Base-by-base conservation (phyloP, 768 basidiomycete species). In the Amanita rubescens region DNA sequence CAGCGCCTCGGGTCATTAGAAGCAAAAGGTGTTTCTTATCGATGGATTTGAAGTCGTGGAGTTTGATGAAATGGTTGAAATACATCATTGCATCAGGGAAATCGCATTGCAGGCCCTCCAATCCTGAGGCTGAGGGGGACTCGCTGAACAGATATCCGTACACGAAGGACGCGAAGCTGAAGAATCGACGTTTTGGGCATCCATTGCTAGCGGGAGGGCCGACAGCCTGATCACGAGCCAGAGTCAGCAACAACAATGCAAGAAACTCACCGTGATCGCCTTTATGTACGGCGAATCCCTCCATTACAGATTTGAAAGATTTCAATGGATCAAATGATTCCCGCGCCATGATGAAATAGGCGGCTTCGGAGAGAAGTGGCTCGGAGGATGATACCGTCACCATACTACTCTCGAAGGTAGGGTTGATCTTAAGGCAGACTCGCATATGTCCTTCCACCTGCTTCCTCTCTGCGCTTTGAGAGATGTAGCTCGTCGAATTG, bases 391-490 rank as follows among this genome's bases (percentile, higher is more conserved):
- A 57, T 6, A 57, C 24, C 12, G 64, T 66, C 33, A 49, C 43
- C 54, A 63, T 56, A 19, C n/a, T n/a, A n/a, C 27, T 30, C 27
- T 30, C 27, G 3, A 53, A 62, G 48, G 19, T 57, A 17, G 57
- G 48, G 24, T 49, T 52, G 15, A 62, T 58, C 17, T 59, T 58
- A 17, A 65, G 54, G 54, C 59, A 63, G 20, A 71, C 53, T 12
- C 69, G 65, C 65, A 69, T 61, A 54, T 69, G 69, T 0, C 58
- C 47, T 51, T 65, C 63, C 5, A 71, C 67, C 54, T 68, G 67
- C 42, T 37, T 54, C 54, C 55, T 56, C 52, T 67, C 63, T 42
- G 43, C 49, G 15, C 32, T 53, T 25, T 50, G 55, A 35, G 54
- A 37, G 2, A 44, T 35, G 43, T 50, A 42, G 9, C 47, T 60